These are phyloP conservation scores for Trypanosoma platydactyli DNA, from an alignment of 208 protist species.

Conservation along the genomic window DNA sequence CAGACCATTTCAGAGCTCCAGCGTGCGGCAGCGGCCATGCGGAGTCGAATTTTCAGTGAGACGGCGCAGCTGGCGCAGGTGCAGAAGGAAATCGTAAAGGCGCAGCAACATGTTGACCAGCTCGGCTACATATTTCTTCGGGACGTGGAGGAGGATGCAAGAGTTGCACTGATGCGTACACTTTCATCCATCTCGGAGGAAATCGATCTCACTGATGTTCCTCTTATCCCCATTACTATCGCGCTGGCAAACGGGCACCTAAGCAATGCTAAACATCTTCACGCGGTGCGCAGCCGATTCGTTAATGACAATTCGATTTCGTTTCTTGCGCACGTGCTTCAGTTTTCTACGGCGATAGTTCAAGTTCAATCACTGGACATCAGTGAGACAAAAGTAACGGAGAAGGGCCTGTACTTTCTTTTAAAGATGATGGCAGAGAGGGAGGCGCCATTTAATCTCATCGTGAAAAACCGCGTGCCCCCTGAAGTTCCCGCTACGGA, in stretches of 20 bases:
- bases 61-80: conserved; percentile 62
- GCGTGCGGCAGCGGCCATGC: conserved; percentile 64
- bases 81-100: conserved; percentile 61
- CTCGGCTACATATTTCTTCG: conserved; percentile 79
- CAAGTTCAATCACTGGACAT: conserved; percentile 82
- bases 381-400: conserved; percentile 73
- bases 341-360: conserved; percentile 68
- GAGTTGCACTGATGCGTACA: conserved; percentile 57
- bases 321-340: conserved; percentile 77
- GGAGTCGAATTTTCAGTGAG: conserved; percentile 66
- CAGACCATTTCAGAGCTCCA: conserved; percentile 87
- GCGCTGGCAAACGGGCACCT: conserved; percentile 80
- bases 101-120: conserved; percentile 73
- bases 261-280: conserved; percentile 59
- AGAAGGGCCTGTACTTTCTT: conserved; percentile 75
- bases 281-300: conserved; percentile 50
- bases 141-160: conserved; percentile 63
- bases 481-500: not conserved
- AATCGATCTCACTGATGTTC: conserved; percentile 61
- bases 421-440: conserved; percentile 82
- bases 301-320: conserved; percentile 71
- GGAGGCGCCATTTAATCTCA: conserved; percentile 59
- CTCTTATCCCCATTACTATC: conserved; percentile 66
- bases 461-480: conserved; percentile 15
- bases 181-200: conserved; percentile 65